Evolutionary conservation across 1,139 yeast species (phyloP), one percentile per base, ranked within the genome.

Genomic region (Lodderomyces jiufengensis): DNA sequence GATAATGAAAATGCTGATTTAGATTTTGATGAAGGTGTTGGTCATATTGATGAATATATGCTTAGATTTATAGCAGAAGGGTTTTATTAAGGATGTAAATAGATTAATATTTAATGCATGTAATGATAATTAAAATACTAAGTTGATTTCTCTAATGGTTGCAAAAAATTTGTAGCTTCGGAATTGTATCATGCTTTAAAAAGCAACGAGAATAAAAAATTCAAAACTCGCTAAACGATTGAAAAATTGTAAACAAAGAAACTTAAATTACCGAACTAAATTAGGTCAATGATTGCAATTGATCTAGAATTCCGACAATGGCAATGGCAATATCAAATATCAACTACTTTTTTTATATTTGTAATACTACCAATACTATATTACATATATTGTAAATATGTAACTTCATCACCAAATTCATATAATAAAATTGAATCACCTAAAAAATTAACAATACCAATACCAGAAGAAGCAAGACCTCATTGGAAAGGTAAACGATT

Each of bases 21-120:
- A 12, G 87, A 80, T 37, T 87, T 77, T 42, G 92, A 82, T 37
- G 95, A 78, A 26, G 76, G 75, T 2, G 74, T 85, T 36, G 95
- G 95, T 5, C 96, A 88, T 57, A 76, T 92, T 39, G 98, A 94
- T 56, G 97, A 94, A 70, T 94, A 90, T 61, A 94, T 94, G 98
- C 78, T 94, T 46, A 69, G 90, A 43, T 86, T 78, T 54, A 85
- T 94, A 42, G 94, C 95, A 41, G 81, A 81, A 41, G 96, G 96
- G 0, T 77, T 41, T 25, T 45, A 42, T 27, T 36, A 25, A 26
- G 10, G 11, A 14, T 30, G 27, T 15, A 18, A 5, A 21, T 23
- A 23, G 14, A 12, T 18, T 18, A 18, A 18, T 18, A 7, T 5
- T 5, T 18, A 18, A 18, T 18, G 20, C 20, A 18, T 5, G 5